Evolutionary conservation across 768 basidiomycete genomes (phyloP).

Genomic region (Leucosporidium creatinivorum): DNA sequence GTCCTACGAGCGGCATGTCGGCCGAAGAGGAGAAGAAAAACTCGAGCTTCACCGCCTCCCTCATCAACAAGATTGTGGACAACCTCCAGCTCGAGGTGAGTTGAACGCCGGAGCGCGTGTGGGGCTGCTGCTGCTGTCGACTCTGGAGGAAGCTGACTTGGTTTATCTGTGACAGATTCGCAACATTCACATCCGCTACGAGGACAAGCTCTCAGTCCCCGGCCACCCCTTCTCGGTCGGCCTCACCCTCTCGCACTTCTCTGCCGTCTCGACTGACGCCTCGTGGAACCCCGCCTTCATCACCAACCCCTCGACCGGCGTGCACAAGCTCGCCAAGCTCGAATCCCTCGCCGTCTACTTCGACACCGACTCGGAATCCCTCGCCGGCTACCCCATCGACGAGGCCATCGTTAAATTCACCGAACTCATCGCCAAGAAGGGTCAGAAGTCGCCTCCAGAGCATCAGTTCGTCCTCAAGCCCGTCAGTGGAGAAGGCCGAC

Average conservation of each 20-base stretch:
- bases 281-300: constrained; percentile 87
- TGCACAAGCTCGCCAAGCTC: constrained; percentile 88
- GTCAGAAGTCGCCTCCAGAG: constrained; percentile 41
- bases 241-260: constrained; percentile 76
- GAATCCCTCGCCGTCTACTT: constrained; percentile 87
- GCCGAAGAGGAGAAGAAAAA: constrained; percentile 55
- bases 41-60: constrained; percentile 73
- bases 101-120: constrained; percentile 43
- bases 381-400: constrained; percentile 59
- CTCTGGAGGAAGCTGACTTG: not conserved
- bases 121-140: not conserved
- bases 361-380: constrained; percentile 78
- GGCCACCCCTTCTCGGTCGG: constrained; percentile 97
- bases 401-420: constrained; percentile 68
- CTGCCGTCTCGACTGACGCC: constrained; percentile 78
- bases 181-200: constrained; percentile 93
- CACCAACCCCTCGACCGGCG: constrained; percentile 72
- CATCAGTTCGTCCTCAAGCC: constrained; percentile 96
- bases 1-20: constrained; percentile 28
- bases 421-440: constrained; percentile 47
- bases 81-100: constrained; percentile 84
- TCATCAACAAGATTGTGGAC: constrained; percentile 84
- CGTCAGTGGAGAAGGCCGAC: constrained; percentile 87
- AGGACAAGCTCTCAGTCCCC: constrained; percentile 88
- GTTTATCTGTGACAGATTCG: constrained; percentile 12